phyloP scores from a whole-genome alignment of 345 rosid species.

The Aquilaria malaccensis region DNA sequence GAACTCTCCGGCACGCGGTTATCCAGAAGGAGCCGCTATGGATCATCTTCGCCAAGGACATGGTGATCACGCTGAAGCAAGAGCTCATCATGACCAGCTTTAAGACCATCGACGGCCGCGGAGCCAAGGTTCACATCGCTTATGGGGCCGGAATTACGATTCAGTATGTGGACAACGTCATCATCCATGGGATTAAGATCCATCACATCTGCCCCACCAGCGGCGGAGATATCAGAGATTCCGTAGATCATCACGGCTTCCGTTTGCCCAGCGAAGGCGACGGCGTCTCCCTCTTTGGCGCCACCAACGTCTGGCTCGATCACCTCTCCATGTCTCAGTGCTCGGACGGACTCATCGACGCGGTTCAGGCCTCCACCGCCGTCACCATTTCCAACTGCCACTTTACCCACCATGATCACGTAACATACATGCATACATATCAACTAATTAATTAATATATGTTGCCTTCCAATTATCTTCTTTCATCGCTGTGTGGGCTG shows the following conservation, averaged over 20 bases:
- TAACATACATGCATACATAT: conserved; percentile 7
- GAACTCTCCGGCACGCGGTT: conserved; percentile 73
- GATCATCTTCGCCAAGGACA: conserved; percentile 57
- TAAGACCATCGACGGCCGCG: conserved; percentile 83
- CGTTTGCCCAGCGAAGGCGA: conserved; percentile 55
- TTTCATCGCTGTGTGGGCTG: too few species aligned
- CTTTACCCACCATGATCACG: conserved; percentile 60
- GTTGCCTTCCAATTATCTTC: too few species aligned
- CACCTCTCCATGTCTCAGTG: conserved; percentile 57
- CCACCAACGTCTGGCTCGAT: conserved; percentile 63
- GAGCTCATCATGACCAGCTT: conserved; percentile 45
- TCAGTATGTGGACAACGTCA: conserved; percentile 60
- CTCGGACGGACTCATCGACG: conserved; percentile 54
- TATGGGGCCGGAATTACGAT: conserved; percentile 57
- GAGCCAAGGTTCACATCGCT: conserved; percentile 53
- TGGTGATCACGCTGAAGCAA: conserved; percentile 54
- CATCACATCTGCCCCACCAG: conserved; percentile 30
- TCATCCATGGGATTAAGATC: conserved; percentile 52
- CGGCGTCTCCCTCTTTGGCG: conserved; percentile 51
- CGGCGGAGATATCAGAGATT: conserved; percentile 72
- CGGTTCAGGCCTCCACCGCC: conserved; percentile 47
- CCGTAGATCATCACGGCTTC: conserved; percentile 44
- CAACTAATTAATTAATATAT: not conserved
- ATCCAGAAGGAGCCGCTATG: conserved; percentile 59
- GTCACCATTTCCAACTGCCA: conserved; percentile 62